Evolutionary conservation across 345 rosid genomes (phyloP).

Genomic region (Citrus hindsii): DNA sequence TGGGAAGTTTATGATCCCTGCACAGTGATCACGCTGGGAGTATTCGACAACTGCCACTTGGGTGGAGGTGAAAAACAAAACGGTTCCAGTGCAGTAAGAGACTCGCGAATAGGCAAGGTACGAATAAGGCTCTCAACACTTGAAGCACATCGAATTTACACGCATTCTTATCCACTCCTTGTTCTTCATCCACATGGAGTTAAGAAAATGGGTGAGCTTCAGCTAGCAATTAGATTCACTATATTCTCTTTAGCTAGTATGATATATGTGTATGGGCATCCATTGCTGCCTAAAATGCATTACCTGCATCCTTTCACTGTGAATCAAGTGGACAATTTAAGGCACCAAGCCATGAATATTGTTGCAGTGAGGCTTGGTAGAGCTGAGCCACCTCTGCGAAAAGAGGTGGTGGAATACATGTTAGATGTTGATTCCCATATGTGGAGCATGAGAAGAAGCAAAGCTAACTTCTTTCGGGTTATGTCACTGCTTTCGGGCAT

Average conservation of each 20-base stretch:
- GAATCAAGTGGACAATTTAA: constrained; percentile 65
- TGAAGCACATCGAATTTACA: constrained; percentile 70
- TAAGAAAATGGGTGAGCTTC: constrained; percentile 81
- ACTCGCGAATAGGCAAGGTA: constrained; percentile 75
- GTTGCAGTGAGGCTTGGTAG: constrained; percentile 70
- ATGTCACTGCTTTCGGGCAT: constrained; percentile 57
- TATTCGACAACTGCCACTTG: constrained; percentile 69
- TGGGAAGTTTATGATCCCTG: constrained; percentile 95
- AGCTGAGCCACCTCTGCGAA: constrained; percentile 82
- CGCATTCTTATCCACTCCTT: constrained; percentile 74
- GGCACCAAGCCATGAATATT: constrained; percentile 82
- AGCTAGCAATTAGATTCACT: constrained; percentile 61
- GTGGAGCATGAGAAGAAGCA: constrained; percentile 96
- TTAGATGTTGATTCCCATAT: constrained; percentile 78
- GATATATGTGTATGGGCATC: constrained; percentile 57
- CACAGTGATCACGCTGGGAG: constrained; percentile 76
- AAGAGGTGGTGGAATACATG: constrained; percentile 88
- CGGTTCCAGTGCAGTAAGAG: constrained; percentile 33
- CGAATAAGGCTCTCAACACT: constrained; percentile 70
- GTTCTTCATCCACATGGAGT: constrained; percentile 65
- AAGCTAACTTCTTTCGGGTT: constrained; percentile 81
- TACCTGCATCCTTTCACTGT: constrained; percentile 75
- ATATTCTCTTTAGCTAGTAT: constrained; percentile 62
- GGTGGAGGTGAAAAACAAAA: constrained; percentile 38
- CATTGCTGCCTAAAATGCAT: constrained; percentile 88